phyloP scores from a whole-genome alignment of 495 filamentous ascomycete species.

The Articulospora tetracladia region DNA sequence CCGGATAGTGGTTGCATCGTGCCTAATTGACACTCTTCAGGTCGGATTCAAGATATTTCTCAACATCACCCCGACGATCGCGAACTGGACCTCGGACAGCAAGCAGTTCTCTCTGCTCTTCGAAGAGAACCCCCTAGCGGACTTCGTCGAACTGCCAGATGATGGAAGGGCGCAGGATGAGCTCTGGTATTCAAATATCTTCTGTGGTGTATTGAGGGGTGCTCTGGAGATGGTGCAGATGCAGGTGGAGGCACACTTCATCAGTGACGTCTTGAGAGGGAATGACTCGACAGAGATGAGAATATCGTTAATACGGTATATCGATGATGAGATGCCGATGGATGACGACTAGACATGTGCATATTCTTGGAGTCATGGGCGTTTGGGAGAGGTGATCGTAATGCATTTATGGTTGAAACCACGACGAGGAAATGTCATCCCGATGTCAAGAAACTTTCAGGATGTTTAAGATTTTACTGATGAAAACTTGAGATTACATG shows the following conservation, averaged over 20 bases:
- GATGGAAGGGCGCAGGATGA: slow-evolving; percentile 95
- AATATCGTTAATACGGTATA: slow-evolving; percentile 86
- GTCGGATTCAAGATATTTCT: slow-evolving; percentile 99
- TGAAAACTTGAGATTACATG: too few relatives aligned
- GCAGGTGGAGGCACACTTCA: slow-evolving; percentile 97
- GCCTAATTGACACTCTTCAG: slow-evolving; percentile 38
- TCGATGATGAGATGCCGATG: slow-evolving; percentile 95
- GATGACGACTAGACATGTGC: slow-evolving; percentile 64
- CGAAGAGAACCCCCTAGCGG: slow-evolving; percentile 93
- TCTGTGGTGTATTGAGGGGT: slow-evolving; percentile 88
- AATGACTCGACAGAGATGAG: slow-evolving; percentile 98
- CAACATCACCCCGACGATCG: slow-evolving; percentile 92
- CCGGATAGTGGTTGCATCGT: neutral
- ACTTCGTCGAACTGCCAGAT: slow-evolving; percentile 96
- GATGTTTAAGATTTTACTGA: too few relatives aligned
- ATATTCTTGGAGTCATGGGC: slow-evolving; percentile 8
- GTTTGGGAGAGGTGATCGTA: slow-evolving; percentile 4
- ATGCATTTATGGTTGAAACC: neutral
- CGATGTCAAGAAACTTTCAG: too few relatives aligned
- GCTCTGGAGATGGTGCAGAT: slow-evolving; percentile 99
- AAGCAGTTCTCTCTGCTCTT: slow-evolving; percentile 95
- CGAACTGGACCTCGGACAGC: slow-evolving; percentile 93
- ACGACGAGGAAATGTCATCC: neutral
- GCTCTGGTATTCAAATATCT: slow-evolving; percentile 96
- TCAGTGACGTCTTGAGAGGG: slow-evolving; percentile 89